These are phyloP conservation scores for Lachnellula cervina DNA, from an alignment of 2,329 filamentous ascomycete species.

Conservation along the genomic window DNA sequence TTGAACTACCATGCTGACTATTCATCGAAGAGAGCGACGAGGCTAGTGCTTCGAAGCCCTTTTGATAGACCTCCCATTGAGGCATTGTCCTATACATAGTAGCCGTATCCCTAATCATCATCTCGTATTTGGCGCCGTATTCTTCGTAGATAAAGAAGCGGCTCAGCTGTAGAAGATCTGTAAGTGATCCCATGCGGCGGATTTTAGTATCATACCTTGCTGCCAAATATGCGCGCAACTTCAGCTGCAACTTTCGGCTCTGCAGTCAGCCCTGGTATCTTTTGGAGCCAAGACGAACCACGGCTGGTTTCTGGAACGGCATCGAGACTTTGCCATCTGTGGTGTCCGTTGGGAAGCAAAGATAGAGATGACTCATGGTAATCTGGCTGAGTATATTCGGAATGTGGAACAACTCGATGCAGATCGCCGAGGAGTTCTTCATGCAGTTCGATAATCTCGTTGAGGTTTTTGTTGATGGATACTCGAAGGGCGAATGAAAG, in stretches of 20 bases:
- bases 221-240: slow-evolving; percentile 56
- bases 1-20: slow-evolving; percentile 55
- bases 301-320: slow-evolving; percentile 32
- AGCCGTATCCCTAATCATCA: slow-evolving; percentile 74
- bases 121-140: slow-evolving; percentile 84
- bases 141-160: slow-evolving; percentile 86
- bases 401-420: slow-evolving; percentile 64
- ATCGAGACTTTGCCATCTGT: slow-evolving; percentile 43
- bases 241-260: slow-evolving; percentile 57
- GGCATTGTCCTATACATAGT: slow-evolving; percentile 63
- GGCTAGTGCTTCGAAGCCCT: slow-evolving; percentile 77
- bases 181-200: not conserved
- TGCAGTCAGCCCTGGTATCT: slow-evolving; percentile 47
- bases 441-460: slow-evolving; percentile 76
- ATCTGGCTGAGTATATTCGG: slow-evolving; percentile 52
- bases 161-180: slow-evolving; percentile 53
- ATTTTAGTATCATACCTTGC: slow-evolving; percentile 42
- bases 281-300: slow-evolving; percentile 39
- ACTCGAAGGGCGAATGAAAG: slow-evolving; percentile 60
- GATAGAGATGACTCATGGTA: slow-evolving; percentile 4
- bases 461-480: slow-evolving; percentile 74
- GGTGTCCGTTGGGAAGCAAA: slow-evolving; percentile 31
- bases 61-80: slow-evolving; percentile 75
- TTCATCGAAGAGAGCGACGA: slow-evolving; percentile 69
- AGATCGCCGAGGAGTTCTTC: slow-evolving; percentile 74